A percentile compares a stretch with the other conserved stretches of the same genome.
These are phyloP conservation scores for Colletotrichum chlorophyti DNA, from an alignment of 2,329 filamentous ascomycete species.

Conservation along the genomic window DNA sequence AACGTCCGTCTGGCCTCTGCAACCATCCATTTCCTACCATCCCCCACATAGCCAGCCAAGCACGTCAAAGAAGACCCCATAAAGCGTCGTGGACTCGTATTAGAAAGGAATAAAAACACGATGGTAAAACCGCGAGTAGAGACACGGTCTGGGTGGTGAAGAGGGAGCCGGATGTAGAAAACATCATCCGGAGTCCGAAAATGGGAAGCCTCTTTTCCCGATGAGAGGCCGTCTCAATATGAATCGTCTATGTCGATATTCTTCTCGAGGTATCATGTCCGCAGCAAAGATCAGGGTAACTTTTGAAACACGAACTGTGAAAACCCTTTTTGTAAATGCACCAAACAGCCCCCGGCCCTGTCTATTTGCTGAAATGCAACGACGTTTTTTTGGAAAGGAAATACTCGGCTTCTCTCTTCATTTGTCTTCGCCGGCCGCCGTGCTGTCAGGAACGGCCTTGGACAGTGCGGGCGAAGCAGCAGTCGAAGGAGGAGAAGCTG, in stretches of 20 bases:
- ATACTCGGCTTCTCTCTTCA: constrained; percentile 29
- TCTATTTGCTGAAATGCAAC: constrained; percentile 60
- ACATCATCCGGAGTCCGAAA: constrained; percentile 38
- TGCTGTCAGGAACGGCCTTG: constrained; percentile 64
- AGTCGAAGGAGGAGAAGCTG: constrained; percentile 73
- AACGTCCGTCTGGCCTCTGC: constrained; percentile 13
- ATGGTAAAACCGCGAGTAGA: constrained; percentile 8
- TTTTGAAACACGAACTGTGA: constrained; percentile 54
- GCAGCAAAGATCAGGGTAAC: constrained; percentile 50
- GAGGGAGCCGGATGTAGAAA: constrained; percentile 38
- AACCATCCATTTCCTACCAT: background rate
- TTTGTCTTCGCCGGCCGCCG: constrained; percentile 52
- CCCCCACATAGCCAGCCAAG: constrained; percentile 10
- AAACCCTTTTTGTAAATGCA: constrained; percentile 56
- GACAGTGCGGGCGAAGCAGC: constrained; percentile 70
- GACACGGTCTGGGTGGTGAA: constrained; percentile 8
- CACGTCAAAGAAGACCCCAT: constrained; percentile 22
- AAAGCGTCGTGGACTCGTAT: constrained; percentile 29
- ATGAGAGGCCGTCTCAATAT: constrained; percentile 42
- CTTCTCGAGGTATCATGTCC: constrained; percentile 55
- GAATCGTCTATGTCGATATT: constrained; percentile 49
- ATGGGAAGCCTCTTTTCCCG: constrained; percentile 36
- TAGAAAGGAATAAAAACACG: constrained; percentile 27
- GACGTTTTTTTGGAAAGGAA: constrained; percentile 38
- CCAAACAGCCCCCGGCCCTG: constrained; percentile 51